Conservation (phyloP, 306 rosid genomes). For the Pyrus betulifolia region DNA sequence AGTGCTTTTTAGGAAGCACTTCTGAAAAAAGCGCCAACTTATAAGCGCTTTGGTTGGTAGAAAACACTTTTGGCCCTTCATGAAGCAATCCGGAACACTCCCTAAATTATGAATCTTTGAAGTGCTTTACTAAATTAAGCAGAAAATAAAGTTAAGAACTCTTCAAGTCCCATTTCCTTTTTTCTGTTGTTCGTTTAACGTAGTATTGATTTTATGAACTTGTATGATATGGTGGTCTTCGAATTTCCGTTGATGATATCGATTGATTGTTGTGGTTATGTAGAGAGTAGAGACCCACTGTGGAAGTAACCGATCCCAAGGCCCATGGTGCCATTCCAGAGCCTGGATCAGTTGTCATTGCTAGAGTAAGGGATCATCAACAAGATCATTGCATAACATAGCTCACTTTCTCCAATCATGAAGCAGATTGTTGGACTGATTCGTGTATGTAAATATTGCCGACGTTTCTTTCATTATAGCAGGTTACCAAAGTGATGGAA, state of each 20-base stretch:
- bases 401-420: not conserved
- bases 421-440: not conserved
- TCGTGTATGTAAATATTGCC: not conserved
- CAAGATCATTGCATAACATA: not conserved
- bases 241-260: not conserved
- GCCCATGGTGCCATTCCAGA: conserved; percentile 83
- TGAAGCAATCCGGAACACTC: not conserved
- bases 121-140: not conserved
- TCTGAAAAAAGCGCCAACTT: no score
- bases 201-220: not conserved
- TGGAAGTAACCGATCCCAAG: conserved; percentile 86
- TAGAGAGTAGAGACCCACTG: conserved; percentile 72
- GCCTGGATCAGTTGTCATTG: conserved; percentile 75
- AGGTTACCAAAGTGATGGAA: conserved; percentile 83
- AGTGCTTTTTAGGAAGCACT: not conserved
- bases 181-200: not conserved
- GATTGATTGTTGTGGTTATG: not conserved
- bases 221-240: not conserved
- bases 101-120: not conserved
- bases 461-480: not conserved
- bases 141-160: not conserved
- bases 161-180: not conserved
- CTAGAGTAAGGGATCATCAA: conserved; percentile 39
- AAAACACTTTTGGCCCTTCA: not conserved
- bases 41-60: not conserved